A percentile compares a stretch with the other conserved stretches of the same genome.
Conservation (phyloP, 1,139 yeast species). For the Taphrina deformans region DNA sequence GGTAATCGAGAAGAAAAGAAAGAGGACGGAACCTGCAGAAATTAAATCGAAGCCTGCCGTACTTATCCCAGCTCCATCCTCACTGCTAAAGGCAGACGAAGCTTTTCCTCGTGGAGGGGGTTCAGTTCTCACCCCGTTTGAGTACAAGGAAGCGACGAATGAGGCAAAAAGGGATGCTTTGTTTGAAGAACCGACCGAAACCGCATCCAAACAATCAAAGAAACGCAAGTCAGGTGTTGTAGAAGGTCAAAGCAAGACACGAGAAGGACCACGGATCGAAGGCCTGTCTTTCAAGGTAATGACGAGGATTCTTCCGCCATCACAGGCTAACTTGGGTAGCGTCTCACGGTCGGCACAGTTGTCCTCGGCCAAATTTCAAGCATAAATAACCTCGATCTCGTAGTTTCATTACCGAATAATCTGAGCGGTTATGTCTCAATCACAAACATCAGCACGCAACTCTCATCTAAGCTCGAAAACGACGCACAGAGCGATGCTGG, state of each 20-base stretch:
- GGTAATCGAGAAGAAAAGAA: slow-evolving; percentile 25
- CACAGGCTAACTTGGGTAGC: not conserved
- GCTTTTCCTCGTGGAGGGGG: slow-evolving; percentile 94
- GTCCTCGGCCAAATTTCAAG: slow-evolving; percentile 73
- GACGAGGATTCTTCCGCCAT: not conserved
- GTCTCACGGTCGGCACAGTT: slow-evolving; percentile 56
- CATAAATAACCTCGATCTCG: slow-evolving; percentile 63
- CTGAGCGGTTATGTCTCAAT: slow-evolving; percentile 77
- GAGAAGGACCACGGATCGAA: slow-evolving; percentile 52
- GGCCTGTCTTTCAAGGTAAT: slow-evolving; percentile 58
- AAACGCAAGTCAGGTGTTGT: slow-evolving; percentile 30
- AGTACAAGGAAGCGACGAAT: slow-evolving; percentile 86
- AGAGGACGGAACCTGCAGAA: slow-evolving; percentile 7
- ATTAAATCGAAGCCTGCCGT: not conserved
- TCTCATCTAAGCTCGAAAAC: slow-evolving; percentile 59
- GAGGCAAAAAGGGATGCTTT: slow-evolving; percentile 88
- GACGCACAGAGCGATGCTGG: slow-evolving; percentile 50
- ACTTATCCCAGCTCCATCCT: not conserved
- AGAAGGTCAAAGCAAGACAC: slow-evolving; percentile 38
- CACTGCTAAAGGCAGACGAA: slow-evolving; percentile 48
- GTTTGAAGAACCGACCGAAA: slow-evolving; percentile 53
- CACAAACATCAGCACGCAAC: slow-evolving; percentile 66
- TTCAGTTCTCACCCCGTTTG: slow-evolving; percentile 75
- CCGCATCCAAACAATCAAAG: slow-evolving; percentile 11
- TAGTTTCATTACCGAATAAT: slow-evolving; percentile 77